Evolutionary conservation across 345 rosid species (phyloP).

Genomic region (Draba incana): DNA sequence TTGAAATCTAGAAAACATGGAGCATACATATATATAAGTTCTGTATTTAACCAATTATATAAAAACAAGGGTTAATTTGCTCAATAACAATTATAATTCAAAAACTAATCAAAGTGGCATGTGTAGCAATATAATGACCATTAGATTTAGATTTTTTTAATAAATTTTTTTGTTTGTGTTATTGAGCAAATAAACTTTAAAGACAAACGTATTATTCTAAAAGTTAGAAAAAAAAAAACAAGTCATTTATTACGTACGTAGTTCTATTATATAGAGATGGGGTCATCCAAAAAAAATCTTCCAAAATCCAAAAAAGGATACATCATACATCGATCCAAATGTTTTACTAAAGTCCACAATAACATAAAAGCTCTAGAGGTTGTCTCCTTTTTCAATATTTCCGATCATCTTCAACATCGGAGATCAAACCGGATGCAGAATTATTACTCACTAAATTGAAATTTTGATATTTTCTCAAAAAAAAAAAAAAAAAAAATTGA

Average conservation of each 20-base stretch:
- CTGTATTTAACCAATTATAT: too few species aligned
- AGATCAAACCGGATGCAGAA: constrained; percentile 14
- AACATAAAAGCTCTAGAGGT: constrained; percentile 3
- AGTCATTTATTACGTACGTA: neutral
- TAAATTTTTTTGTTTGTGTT: too few species aligned
- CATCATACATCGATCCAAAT: constrained; percentile 24
- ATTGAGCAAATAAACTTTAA: too few species aligned
- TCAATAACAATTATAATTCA: too few species aligned
- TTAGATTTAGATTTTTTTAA: too few species aligned
- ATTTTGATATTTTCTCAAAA: neutral
- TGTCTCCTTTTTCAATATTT: neutral
- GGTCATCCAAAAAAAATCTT: neutral
- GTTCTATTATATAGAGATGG: constrained; percentile 10
- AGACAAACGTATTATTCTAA: neutral
- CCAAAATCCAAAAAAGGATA: constrained; percentile 19
- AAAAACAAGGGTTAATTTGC: too few species aligned
- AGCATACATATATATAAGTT: too few species aligned
- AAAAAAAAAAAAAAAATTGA: too few species aligned
- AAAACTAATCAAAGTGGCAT: too few species aligned
- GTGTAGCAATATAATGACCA: too few species aligned
- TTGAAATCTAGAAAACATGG: neutral
- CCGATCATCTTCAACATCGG: neutral
- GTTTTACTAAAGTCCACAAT: constrained; percentile 11
- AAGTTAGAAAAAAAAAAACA: neutral
- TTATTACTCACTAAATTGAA: constrained; percentile 1